Base-by-base conservation (phyloP, 192 early-diverging fungal species). In the Coemansia sp. region DNA sequence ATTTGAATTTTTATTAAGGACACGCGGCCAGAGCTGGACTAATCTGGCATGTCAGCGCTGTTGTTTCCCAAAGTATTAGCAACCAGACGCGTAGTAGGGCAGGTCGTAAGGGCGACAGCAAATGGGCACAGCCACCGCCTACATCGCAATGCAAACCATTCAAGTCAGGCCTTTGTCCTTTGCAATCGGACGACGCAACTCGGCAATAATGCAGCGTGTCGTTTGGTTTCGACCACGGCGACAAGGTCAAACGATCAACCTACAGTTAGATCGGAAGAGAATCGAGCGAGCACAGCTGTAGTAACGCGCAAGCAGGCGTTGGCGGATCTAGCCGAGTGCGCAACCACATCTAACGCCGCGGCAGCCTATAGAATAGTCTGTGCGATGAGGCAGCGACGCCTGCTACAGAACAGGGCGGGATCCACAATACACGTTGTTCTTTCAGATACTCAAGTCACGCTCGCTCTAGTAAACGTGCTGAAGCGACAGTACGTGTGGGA, bases 401-500 rank as follows among this genome's bases (percentile, higher is more conserved):
- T 67, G 19, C 46, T 82, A 42, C 57, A 31, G 9, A 41, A 50
- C 3, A 44, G 31, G 7, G n/a, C 50, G 5, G 72, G 67, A 31
- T 12, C 15, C 3, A 3, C 21, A 6, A 77, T 75, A 8, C 17
- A 25, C 31, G 50, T n/a, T 8, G 80, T 77, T 32, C 31, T 74
- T 34, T 46, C 48, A 27, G 80, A 82, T 31, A 34, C 42, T 0
- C 14, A 60, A 6, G 80, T 77, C 17, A 59, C 66, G 19, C 45
- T 62, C 14, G 58, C 27, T 7, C 60, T 82, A 32, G 37, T 36
- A 3, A 45, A 15, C 11, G 59, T 66, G 19, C 41, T 82, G 11
- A 23, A 14, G 37, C 11, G 17, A 2, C 72, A 68, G 29, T 44
- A 64, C 11, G 38, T 63, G 15, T 82, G 80, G 80, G 75, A 74